Evolutionary conservation across 305 asterid genomes (phyloP), one percentile per base, ranked within the genome.

Genomic region (Fraxinus sp.): DNA sequence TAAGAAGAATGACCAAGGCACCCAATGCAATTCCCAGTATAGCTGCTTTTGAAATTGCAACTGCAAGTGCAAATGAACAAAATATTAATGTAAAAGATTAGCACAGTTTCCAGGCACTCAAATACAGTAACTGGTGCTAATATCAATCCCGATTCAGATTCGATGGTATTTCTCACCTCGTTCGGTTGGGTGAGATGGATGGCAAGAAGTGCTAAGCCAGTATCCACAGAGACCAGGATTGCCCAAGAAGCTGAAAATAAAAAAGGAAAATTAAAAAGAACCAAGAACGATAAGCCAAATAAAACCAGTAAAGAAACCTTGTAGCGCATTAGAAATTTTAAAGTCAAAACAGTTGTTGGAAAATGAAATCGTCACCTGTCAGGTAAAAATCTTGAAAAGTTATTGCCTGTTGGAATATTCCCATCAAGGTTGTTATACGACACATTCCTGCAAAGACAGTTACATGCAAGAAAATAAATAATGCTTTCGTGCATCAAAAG

Each of bases 1-100:
- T 83, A 52, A 97, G 90, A 83, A 97, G 97, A 84, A 97, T 87
- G 76, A 90, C 94, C 85, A 97, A 70, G 24, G 93, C 97, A 80
- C 98, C 98, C 35, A 97, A 83, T 73, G 99, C 93, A n/a, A 94
- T 97, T 74, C 99, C 99, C 3, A 94, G 93, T 88, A 97, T 94
- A 20, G 98, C 98, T n/a, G 95, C 97, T 91, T 93, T 97, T 14
- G 99, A 90, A 49, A 94, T 89, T 8, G 93, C 57, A 46, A 88
- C 99, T 97, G 92, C 86, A 85, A 32, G 64, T 10, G 11, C 4
- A 77, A 74, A 55, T 41, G 35, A 7, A 13, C 14, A 39, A 64
- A 24, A 68, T 68, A 24, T 68, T n/a, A 4, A 66, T 10, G 36
- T 11, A 26, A 13, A 71, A 32, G 41, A 5, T 14, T 33, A 71